These are phyloP conservation scores for Macadamia tetraphylla DNA, from an alignment of 164 flowering plant genomes.

Conservation along the genomic window DNA sequence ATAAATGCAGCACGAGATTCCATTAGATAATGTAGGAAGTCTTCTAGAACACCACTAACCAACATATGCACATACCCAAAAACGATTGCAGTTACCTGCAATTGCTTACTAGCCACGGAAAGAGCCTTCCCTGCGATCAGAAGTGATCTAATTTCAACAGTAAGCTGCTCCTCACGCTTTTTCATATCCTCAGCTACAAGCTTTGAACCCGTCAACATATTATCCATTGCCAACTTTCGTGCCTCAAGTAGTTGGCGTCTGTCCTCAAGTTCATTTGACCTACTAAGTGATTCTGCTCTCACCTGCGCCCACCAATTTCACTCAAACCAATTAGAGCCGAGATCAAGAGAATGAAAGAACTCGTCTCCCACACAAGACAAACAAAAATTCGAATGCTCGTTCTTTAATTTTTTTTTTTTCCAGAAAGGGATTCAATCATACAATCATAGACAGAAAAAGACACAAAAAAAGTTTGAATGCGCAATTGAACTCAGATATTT, in stretches of 20 bases:
- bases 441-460: no score
- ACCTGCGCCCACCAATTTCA: constrained; percentile 48
- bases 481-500: background rate
- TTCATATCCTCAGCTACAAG: constrained; percentile 45
- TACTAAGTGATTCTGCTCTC: constrained; percentile 49
- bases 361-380: no score
- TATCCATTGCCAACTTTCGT: constrained; percentile 47
- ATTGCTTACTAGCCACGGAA: constrained; percentile 50
- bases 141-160: constrained; percentile 47
- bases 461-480: background rate
- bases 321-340: constrained; percentile 35
- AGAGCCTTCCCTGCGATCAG: constrained; percentile 68
- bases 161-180: constrained; percentile 54
- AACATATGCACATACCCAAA: background rate
- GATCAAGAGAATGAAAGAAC: no score
- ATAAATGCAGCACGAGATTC: background rate
- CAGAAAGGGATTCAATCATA: no score
- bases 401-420: no score
- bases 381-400: no score
- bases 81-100: constrained; percentile 45
- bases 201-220: constrained; percentile 42
- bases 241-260: constrained; percentile 58
- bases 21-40: background rate
- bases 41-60: background rate
- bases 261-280: constrained; percentile 71